Evolutionary conservation across 2,329 filamentous ascomycete genomes (phyloP), one percentile per base, ranked within the genome.

Genomic region (Penicillium sp.): DNA sequence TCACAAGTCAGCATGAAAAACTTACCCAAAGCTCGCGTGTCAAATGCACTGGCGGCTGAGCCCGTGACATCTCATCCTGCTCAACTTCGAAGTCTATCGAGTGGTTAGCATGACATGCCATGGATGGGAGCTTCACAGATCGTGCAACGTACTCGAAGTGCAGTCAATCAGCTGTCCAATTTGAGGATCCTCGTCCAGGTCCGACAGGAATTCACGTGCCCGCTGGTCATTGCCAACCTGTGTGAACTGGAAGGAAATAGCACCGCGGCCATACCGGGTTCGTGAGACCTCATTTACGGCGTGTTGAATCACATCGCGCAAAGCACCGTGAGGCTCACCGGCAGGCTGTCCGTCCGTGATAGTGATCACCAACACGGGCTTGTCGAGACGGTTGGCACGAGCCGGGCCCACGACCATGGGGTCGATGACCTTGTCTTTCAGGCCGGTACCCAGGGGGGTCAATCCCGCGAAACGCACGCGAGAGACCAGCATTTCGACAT

Each of bases 271-370:
- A 61, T 81, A 82, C 45, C 74, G 77, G 45, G 76, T 74, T 36
- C 74, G 71, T 22, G 73, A 63, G 24, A 83, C 70, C 53, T 83
- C 77, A 18, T 77, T 72, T 45, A 77, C 73, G 1, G 82, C 79
- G 59, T 78, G 76, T 44, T 76, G 75, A 57, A 87, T 83, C 31
- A 80, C 79, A 47, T 85, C 79, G 36, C 79, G 76, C 7, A 87
- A 78, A 14, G 80, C 74, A 44, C 78, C 78, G 51, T 78, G 76
- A 5, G 79, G 74, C 66, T 87, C 84, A 25, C 83, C 83, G 27
- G 83, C 83, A 9, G 84, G 84, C 71, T 86, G 83, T 36, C 84
- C 84, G 59, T 86, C 83, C 5, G 83, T 86, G 63, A 86, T 84
- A 38, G 81, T 80, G 62, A 88, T 86, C 55, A 88, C 76, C 44